Percentiles rank a stretch among this genome's conserved stretches.
phyloP scores from a whole-genome alignment of 108 stramenopile genomes.

The Schizochytrium sp. region DNA sequence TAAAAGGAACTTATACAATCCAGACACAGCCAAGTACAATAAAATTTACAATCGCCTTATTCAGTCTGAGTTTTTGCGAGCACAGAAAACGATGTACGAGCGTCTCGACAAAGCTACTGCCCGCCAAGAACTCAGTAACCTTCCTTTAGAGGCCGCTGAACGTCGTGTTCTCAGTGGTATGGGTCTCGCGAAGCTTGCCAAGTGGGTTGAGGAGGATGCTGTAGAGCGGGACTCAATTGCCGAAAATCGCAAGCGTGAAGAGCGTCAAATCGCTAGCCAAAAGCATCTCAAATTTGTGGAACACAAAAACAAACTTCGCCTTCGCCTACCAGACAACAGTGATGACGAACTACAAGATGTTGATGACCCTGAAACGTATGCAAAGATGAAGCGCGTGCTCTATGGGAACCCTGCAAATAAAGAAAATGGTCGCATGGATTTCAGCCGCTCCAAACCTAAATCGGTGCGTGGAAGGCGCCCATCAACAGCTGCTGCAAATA shows the following conservation, averaged over 20 bases:
- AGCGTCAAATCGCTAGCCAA: not conserved
- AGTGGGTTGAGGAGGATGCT: conserved; percentile 60
- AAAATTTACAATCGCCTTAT: not conserved
- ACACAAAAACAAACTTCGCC: not conserved
- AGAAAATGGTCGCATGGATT: conserved; percentile 40
- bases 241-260: not conserved
- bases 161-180: not conserved
- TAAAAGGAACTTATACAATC: conserved; percentile 48
- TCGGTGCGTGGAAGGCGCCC: conserved; percentile 5
- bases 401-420: conserved; percentile 5
- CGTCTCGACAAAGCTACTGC: conserved; percentile 35
- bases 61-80: conserved; percentile 8
- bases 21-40: conserved; percentile 35
- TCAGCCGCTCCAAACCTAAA: not conserved
- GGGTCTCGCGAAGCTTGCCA: conserved; percentile 44
- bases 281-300: conserved; percentile 13
- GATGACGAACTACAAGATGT: conserved; percentile 12
- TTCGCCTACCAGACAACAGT: conserved; percentile 41
- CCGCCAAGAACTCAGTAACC: not conserved
- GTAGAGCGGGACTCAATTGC: not conserved
- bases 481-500: not conserved
- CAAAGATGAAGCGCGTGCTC: conserved; percentile 1
- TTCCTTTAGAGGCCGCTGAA: conserved; percentile 17
- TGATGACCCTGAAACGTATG: not conserved
- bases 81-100: conserved; percentile 24